Evolutionary conservation across 108 stramenopile genomes (phyloP).

Genomic region (Nitzschia sp.): DNA sequence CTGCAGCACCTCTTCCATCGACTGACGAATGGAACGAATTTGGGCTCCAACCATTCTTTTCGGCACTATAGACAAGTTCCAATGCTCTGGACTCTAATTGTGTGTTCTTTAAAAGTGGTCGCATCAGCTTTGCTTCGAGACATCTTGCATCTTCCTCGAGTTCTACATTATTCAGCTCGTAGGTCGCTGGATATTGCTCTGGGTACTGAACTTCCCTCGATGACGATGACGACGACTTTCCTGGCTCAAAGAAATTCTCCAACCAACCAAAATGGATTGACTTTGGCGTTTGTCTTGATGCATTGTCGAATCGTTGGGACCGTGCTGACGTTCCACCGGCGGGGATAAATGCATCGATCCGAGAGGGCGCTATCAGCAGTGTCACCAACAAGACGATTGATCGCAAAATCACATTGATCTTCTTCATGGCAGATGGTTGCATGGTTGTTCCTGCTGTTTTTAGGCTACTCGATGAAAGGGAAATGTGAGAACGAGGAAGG

Average conservation of each 20-base stretch:
- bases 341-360: no score
- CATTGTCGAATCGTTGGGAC: no score
- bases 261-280: conserved; percentile 23
- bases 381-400: no score
- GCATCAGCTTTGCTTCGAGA: conserved; percentile 30
- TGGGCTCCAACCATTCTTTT: conserved; percentile 56
- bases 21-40: conserved; percentile 48
- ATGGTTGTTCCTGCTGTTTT: no score
- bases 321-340: no score
- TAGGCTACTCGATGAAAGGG: no score
- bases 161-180: conserved; percentile 22
- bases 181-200: conserved; percentile 41
- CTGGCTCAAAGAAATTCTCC: conserved; percentile 30
- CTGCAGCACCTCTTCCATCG: conserved; percentile 68
- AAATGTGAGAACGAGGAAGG: no score
- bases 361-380: no score
- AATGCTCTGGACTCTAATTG: conserved; percentile 62
- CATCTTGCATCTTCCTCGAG: conserved; percentile 12
- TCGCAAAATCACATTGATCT: no score
- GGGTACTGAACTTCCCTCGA: conserved; percentile 30
- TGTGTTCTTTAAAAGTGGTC: conserved; percentile 62
- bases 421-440: no score
- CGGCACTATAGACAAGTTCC: conserved; percentile 55
- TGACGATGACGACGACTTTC: background rate
- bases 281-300: background rate